Conservation (phyloP, 768 basidiomycete species). For the Calvatia gigantea region DNA sequence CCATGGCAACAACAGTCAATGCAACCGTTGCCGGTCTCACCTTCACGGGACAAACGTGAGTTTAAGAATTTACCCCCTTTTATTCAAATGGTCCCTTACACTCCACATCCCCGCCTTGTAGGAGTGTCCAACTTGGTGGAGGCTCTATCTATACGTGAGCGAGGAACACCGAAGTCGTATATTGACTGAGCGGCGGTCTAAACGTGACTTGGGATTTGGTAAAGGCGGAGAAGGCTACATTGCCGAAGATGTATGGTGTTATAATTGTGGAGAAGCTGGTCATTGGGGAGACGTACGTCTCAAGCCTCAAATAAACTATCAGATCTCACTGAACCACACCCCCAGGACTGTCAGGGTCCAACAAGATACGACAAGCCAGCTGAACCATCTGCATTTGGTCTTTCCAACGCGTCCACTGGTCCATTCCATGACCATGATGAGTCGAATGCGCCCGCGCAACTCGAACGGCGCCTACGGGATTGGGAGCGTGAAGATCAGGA, state of each 20-base stretch:
- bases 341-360: slow-evolving; percentile 60
- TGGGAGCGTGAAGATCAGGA: slow-evolving; percentile 40
- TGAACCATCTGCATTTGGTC: slow-evolving; percentile 68
- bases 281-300: slow-evolving; percentile 77
- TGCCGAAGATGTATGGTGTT: slow-evolving; percentile 73
- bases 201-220: slow-evolving; percentile 48
- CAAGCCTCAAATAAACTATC: background rate
- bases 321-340: background rate
- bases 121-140: slow-evolving; percentile 86
- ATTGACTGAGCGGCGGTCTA: slow-evolving; percentile 44
- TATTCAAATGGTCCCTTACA: background rate
- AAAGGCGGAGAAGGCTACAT: slow-evolving; percentile 80
- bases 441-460: slow-evolving; percentile 23
- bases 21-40: slow-evolving; percentile 67
- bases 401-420: slow-evolving; percentile 54
- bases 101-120: slow-evolving; percentile 26
- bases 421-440: slow-evolving; percentile 56
- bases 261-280: slow-evolving; percentile 69
- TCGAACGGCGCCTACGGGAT: slow-evolving; percentile 31
- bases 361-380: slow-evolving; percentile 37
- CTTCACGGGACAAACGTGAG: slow-evolving; percentile 60
- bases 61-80: background rate
- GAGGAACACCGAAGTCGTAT: slow-evolving; percentile 46
- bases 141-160: slow-evolving; percentile 70
- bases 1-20: slow-evolving; percentile 29